Conservation (phyloP, 2,329 filamentous ascomycete genomes). For the Sclerotinia sclerotiorum region DNA sequence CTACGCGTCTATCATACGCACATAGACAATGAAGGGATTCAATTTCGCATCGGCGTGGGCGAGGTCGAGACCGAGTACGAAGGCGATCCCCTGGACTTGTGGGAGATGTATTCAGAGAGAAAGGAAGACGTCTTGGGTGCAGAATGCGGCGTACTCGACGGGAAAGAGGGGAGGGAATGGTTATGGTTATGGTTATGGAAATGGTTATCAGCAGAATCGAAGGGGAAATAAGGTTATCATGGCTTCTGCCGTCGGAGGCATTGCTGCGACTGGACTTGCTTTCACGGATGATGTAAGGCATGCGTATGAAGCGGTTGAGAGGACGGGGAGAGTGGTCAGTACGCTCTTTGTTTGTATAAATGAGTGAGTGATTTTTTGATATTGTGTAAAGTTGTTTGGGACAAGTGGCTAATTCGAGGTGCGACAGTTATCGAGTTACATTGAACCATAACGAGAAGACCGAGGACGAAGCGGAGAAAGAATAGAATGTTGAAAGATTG, state of each 20-base stretch:
- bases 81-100: conserved; percentile 34
- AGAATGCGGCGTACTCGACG: conserved; percentile 14
- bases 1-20: not conserved
- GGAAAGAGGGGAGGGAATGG: conserved; percentile 23
- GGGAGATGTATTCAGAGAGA: conserved; percentile 30
- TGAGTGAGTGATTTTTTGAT: conserved; percentile 60
- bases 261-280: conserved; percentile 43
- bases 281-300: conserved; percentile 72
- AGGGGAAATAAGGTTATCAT: conserved; percentile 23
- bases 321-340: conserved; percentile 74
- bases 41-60: conserved; percentile 29
- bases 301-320: conserved; percentile 70
- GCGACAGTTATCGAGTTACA: conserved; percentile 76
- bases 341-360: conserved; percentile 81
- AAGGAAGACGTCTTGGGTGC: not conserved
- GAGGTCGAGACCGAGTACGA: conserved; percentile 16
- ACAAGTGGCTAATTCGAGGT: conserved; percentile 15
- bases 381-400: not conserved
- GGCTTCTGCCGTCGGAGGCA: conserved; percentile 32
- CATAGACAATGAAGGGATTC: conserved; percentile 34
- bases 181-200: conserved; percentile 18
- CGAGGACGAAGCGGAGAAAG: conserved; percentile 63
- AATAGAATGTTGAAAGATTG: conserved; percentile 74
- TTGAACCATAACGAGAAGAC: conserved; percentile 67
- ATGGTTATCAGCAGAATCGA: conserved; percentile 11